Percentiles rank a stretch among this genome's conserved stretches.
These are phyloP conservation scores for Xylaria curta DNA, from an alignment of 495 filamentous ascomycete genomes.

Conservation along the genomic window DNA sequence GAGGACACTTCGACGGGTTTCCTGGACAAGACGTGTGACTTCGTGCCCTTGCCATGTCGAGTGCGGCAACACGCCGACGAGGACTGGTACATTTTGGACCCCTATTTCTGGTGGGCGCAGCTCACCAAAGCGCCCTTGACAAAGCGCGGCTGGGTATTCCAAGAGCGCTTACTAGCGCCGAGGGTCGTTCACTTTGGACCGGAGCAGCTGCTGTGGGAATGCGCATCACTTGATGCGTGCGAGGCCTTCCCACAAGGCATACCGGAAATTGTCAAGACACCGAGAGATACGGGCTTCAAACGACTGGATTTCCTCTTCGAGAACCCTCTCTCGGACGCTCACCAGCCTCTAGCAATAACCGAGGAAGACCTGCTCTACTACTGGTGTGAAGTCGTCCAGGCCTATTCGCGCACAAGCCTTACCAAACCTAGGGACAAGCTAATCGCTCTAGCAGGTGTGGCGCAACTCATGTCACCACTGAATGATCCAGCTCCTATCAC, in stretches of 20 bases:
- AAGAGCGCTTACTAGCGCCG: slow-evolving; percentile 33
- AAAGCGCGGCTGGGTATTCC: slow-evolving; percentile 33
- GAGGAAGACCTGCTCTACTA: not conserved
- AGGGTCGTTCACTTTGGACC: slow-evolving; percentile 34
- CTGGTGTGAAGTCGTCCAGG: not conserved
- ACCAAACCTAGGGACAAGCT: not conserved
- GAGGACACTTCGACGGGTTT: not conserved
- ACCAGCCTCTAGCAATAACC: not conserved
- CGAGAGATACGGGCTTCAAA: not conserved
- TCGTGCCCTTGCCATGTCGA: not conserved
- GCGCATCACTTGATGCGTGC: slow-evolving; percentile 6
- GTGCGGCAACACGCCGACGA: not conserved
- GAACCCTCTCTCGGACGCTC: too few relatives aligned
- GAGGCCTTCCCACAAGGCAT: not conserved
- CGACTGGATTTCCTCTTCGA: not conserved
- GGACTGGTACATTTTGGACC: slow-evolving; percentile 5
- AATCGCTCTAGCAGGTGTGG: slow-evolving; percentile 9
- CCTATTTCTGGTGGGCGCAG: slow-evolving; percentile 8
- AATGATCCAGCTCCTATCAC: not conserved
- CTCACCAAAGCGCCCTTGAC: slow-evolving; percentile 28
- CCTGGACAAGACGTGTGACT: not conserved
- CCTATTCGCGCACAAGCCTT: not conserved
- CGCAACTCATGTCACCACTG: not conserved
- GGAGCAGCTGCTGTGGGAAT: slow-evolving; percentile 37
- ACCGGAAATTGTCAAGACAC: not conserved